These are phyloP conservation scores for Nannochloropsis gaditana DNA, from an alignment of 108 stramenopile species.

Conservation along the genomic window DNA sequence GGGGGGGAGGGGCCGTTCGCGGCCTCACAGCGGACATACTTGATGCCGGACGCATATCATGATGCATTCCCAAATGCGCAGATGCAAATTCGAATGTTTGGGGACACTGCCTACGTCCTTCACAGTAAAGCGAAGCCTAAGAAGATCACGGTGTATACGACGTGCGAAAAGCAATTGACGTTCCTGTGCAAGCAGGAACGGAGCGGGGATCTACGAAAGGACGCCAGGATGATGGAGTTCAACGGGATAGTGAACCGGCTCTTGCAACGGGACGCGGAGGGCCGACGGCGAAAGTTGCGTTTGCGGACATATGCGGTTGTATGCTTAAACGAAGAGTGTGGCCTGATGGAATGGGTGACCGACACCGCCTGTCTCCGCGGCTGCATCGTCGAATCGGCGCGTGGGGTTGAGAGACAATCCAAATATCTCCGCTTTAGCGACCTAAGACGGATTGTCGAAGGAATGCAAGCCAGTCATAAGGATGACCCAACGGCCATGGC, in stretches of 20 bases:
- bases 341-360: slow-evolving; percentile 96
- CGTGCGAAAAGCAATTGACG: slow-evolving; percentile 54
- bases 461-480: slow-evolving; percentile 29
- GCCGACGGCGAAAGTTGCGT: slow-evolving; percentile 60
- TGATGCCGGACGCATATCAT: not conserved
- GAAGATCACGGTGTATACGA: slow-evolving; percentile 61
- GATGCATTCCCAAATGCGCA: slow-evolving; percentile 6
- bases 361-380: slow-evolving; percentile 74
- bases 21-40: slow-evolving; percentile 1
- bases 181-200: slow-evolving; percentile 96
- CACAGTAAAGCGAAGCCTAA: slow-evolving; percentile 93
- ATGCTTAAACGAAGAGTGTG: slow-evolving; percentile 93
- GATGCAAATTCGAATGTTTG: slow-evolving; percentile 16
- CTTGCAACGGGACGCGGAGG: slow-evolving; percentile 58
- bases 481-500: slow-evolving; percentile 61
- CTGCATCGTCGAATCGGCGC: slow-evolving; percentile 53
- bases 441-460: not conserved
- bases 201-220: slow-evolving; percentile 96
- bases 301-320: slow-evolving; percentile 93
- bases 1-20: not conserved
- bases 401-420: not conserved
- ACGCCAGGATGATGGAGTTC: slow-evolving; percentile 95
- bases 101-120: slow-evolving; percentile 59
- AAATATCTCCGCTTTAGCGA: slow-evolving; percentile 18
- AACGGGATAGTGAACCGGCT: slow-evolving; percentile 93